Percentiles rank a stretch among this genome's conserved stretches.
phyloP scores from a whole-genome alignment of 23 red algal species.

The Porphyridium purpureum region DNA sequence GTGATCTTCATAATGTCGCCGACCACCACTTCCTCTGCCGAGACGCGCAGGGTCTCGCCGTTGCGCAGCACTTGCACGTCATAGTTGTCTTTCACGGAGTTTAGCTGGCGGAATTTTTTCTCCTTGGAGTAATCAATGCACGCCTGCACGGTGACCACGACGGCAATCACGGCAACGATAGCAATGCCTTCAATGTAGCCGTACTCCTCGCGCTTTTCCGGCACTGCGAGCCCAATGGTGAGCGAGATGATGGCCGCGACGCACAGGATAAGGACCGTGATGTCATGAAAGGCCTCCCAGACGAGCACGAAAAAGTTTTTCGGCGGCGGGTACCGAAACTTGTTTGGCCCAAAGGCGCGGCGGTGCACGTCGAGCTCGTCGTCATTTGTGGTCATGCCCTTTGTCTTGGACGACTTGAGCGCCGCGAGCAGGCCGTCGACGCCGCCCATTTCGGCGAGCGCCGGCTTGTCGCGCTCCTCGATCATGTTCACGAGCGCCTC shows the following conservation, averaged over 20 bases:
- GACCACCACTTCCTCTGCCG: conserved; percentile 37
- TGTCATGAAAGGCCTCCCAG: conserved; percentile 51
- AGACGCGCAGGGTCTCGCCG: conserved; percentile 6
- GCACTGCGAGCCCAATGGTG: conserved; percentile 33
- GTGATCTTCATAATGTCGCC: conserved; percentile 74
- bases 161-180: conserved; percentile 58
- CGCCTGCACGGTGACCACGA: conserved; percentile 63
- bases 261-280: conserved; percentile 63
- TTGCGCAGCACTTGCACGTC: conserved; percentile 44
- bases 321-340: conserved; percentile 58
- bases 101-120: conserved; percentile 68
- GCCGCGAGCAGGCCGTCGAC: conserved; percentile 2
- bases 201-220: conserved; percentile 36
- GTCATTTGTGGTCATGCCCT: conserved; percentile 11
- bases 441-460: conserved; percentile 17
- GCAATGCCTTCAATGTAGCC: conserved; percentile 86
- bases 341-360: conserved; percentile 36
- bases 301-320: conserved; percentile 30
- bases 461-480: conserved; percentile 19
- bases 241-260: conserved; percentile 45
- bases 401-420: conserved; percentile 2
- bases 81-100: conserved; percentile 72
- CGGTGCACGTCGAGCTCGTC: conserved; percentile 13
- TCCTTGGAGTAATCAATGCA: conserved; percentile 53
- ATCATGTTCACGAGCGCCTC: conserved; percentile 21